These are phyloP conservation scores for Nicotiana paniculata DNA, from an alignment of 257 asterid genomes.

Conservation along the genomic window DNA sequence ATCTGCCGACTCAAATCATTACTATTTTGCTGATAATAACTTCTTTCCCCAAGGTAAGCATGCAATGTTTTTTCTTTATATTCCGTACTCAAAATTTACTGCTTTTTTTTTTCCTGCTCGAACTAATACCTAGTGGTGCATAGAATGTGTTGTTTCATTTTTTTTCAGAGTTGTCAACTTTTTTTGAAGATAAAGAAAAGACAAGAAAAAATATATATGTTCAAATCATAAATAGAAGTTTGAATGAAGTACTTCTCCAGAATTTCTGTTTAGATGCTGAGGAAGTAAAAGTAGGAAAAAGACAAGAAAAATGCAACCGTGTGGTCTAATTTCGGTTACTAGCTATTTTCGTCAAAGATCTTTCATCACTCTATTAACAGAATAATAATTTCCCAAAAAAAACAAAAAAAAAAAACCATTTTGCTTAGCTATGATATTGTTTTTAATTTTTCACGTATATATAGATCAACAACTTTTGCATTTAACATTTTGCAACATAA, in stretches of 20 bases:
- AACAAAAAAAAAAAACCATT: not conserved
- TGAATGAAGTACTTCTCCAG: not conserved
- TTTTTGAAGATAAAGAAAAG: not conserved
- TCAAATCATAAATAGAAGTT: not conserved
- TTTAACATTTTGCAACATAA: not conserved
- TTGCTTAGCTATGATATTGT: not conserved
- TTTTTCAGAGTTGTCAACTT: not conserved
- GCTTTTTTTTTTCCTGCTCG: no score
- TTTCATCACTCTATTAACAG: conserved; percentile 3
- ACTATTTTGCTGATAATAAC: conserved; percentile 64
- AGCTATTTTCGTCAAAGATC: conserved; percentile 1
- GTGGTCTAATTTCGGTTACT: conserved; percentile 1
- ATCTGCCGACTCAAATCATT: conserved; percentile 35
- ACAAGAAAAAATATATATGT: not conserved
- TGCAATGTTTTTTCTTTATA: not conserved
- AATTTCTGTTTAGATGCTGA: conserved; percentile 1
- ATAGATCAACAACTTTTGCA: no score
- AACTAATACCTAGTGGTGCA: no score
- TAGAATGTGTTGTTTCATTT: not conserved
- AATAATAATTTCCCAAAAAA: not conserved
- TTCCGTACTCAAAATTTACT: no score
- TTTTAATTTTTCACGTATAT: no score
- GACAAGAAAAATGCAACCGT: not conserved
- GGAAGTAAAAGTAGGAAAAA: not conserved
- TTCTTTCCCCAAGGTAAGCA: conserved; percentile 50